These are phyloP conservation scores for Blumeriella jaapii DNA, from an alignment of 2,329 filamentous ascomycete species.

Conservation along the genomic window DNA sequence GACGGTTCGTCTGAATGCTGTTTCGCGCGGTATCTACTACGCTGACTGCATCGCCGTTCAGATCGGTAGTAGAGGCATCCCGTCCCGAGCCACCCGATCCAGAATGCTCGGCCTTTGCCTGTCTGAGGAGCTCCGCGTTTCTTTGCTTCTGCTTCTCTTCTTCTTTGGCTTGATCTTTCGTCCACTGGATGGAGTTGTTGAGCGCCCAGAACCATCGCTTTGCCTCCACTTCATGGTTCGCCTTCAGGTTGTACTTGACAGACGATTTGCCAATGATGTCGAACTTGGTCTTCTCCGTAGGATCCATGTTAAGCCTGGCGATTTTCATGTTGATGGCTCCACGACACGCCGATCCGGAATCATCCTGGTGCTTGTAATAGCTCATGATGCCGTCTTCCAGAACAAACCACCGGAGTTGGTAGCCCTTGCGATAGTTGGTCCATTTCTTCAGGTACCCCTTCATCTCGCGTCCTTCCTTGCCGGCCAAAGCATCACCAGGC, in stretches of 20 bases:
- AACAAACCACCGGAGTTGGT: slow-evolving; percentile 95
- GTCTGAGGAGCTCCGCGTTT: slow-evolving; percentile 62
- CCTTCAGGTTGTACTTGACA: slow-evolving; percentile 95
- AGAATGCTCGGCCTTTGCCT: slow-evolving; percentile 68
- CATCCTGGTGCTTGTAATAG: slow-evolving; percentile 99
- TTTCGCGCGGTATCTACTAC: slow-evolving; percentile 32
- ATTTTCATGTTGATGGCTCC: slow-evolving; percentile 99
- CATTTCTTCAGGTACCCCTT: slow-evolving; percentile 98
- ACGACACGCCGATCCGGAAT: slow-evolving; percentile 88
- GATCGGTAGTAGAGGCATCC: slow-evolving; percentile 15
- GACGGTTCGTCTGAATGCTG: slow-evolving; percentile 30
- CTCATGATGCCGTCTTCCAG: slow-evolving; percentile 94
- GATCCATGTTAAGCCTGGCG: slow-evolving; percentile 86
- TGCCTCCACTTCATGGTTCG: slow-evolving; percentile 94
- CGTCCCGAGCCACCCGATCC: slow-evolving; percentile 27
- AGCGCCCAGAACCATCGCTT: slow-evolving; percentile 99
- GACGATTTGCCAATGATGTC: slow-evolving; percentile 97
- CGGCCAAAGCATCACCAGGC: slow-evolving; percentile 51
- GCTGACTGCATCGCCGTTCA: slow-evolving; percentile 17
- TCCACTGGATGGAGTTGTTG: slow-evolving; percentile 98
- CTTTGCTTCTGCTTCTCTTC: slow-evolving; percentile 68
- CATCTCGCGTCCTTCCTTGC: slow-evolving; percentile 89
- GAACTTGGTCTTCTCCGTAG: slow-evolving; percentile 94
- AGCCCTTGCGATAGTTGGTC: slow-evolving; percentile 97
- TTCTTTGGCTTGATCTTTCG: slow-evolving; percentile 91